Evolutionary conservation across 179 eudicot species (phyloP), one percentile per base, ranked within the genome.

Genomic region (Beta corolliflora): DNA sequence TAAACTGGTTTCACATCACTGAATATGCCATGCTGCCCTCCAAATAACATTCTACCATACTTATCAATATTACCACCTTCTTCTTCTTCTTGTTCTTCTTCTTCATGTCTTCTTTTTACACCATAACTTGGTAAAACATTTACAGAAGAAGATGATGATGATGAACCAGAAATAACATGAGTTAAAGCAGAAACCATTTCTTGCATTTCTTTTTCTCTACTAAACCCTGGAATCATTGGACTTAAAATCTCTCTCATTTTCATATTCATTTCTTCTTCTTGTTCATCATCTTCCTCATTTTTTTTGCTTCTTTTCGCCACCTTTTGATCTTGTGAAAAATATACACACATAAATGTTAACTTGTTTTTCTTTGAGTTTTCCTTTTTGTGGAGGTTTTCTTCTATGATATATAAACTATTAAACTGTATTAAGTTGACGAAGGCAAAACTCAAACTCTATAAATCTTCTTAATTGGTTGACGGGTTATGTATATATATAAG

Each of bases 131-230:
- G 44, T n/a, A 78, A 78, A 2, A 81, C 44, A 45, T 59, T 54
- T 41, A n/a, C 16, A 9, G 61, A 58, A 14, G 63, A 50, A 6
- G 80, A 53, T 5, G 79, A 21, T 13, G 23, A 18, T 4, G 25
- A 60, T n/a, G 50, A 54, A 31, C 92, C 89, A 3, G 94, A 83
- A 29, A 91, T 88, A 52, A 92, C 97, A 55, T 76, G 94, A 15
- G 93, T 85, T 36, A 92, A 88, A n/a, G 94, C 97, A 5, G 92
- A 89, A 36, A 92, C 97, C 86, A 92, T 92, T 9, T 84, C 89
- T 2, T 81, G 63, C 91, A 89, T 91, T 80, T 92, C 97, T 9
- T 63, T 63, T 55, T 91, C 92, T 58, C 93, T 83, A 31, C 79
- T 85, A 60, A 86, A 86, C 29, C 89, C 91, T 4, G 83, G 59